Conservation (phyloP, 2,329 filamentous ascomycete species). For the Didymella keratinophila region DNA sequence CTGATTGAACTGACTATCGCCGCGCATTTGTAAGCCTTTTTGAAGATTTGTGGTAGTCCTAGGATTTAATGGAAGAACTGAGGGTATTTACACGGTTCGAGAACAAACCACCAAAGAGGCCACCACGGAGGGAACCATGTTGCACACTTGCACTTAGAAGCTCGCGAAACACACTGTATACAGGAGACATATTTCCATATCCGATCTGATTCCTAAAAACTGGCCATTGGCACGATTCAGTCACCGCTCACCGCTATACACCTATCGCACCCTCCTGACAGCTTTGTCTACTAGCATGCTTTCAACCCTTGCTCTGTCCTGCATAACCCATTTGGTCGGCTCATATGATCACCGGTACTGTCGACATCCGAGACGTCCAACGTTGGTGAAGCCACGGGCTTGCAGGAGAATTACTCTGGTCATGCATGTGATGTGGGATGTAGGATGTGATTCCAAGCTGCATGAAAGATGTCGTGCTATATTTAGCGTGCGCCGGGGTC, state of each 20-base stretch:
- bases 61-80: no score
- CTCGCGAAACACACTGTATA: neutral
- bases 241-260: neutral
- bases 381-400: neutral
- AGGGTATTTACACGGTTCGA: neutral
- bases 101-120: neutral
- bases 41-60: neutral
- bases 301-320: neutral
- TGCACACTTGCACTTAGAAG: no score
- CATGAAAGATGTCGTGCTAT: constrained; percentile 19
- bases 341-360: neutral
- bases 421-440: constrained; percentile 19
- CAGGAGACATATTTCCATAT: neutral
- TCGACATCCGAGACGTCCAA: neutral
- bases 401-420: constrained; percentile 15
- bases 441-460: constrained; percentile 17
- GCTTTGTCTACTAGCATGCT: neutral
- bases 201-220: neutral
- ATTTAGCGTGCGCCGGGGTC: constrained; percentile 15
- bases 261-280: neutral
- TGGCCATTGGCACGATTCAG: neutral
- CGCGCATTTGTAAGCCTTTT: neutral
- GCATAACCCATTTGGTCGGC: neutral
- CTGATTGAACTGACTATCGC: neutral
- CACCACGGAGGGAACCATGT: neutral